Base-by-base conservation (phyloP, 306 rosid genomes). In the Begonia peltatifolia region DNA sequence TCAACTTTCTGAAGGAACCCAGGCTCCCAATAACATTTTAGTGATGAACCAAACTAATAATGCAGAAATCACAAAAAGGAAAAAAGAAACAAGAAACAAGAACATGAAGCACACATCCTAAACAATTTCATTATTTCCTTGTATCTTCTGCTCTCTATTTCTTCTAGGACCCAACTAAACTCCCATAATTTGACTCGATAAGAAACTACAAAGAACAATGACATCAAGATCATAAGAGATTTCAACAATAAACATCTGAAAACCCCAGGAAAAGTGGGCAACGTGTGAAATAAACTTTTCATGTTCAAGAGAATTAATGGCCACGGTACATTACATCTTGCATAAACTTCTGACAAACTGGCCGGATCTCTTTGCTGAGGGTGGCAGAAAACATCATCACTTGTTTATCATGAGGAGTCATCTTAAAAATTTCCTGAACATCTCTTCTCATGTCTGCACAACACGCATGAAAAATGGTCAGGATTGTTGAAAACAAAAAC, bases 351-450 rank as follows among this genome's bases (percentile, higher is more conserved):
- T 90, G 86, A 94, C 99, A 90, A 77, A 90, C 95, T 22, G 99
- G 99, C 13, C 99, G 99, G 61, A 90, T 90, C 58, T 90, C 99
- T 76, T 90, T 90, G 94, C 95, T 90, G 54, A 90, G 94, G 18
- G 99, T 90, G 50, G 99, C 99, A 53, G 99, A 90, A 60, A 90
- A 90, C 99, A 90, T 90, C 99, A 90, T 90, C 20, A 90, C 99
- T 79, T 90, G 99, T 74, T 90, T 90, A 55, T 90, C 99, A 14
- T 92, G 99, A 56, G 99, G 99, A 20, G 99, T 92, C 96, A 92
- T 68, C 82, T 83, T 92, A 83, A 92, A 92, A 50, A 92, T 92
- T 67, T 92, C 88, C 64, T 92, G 99, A 63, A 92, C 99, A 16
- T 92, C 99, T 61, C 92, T 81, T 76, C 99, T 74, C 99, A 92